These are phyloP conservation scores for Erysimum pusillum DNA, from an alignment of 441 rosid genomes.

Conservation along the genomic window DNA sequence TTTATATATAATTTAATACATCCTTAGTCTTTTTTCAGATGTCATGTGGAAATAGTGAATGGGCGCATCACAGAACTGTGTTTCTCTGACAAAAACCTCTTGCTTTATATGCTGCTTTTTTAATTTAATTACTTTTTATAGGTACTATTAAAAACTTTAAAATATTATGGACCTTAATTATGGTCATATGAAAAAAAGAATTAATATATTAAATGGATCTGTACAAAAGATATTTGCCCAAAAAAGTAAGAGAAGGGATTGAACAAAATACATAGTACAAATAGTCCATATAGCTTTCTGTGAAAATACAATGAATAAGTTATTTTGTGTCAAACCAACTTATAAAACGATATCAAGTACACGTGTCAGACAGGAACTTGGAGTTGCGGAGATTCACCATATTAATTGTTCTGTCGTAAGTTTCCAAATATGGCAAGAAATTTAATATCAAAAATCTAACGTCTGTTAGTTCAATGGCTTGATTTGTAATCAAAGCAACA, in stretches of 20 bases:
- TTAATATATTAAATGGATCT: too few relatives aligned
- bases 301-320: conserved; percentile 11
- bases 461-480: conserved; percentile 28
- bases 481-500: conserved; percentile 32
- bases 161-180: too few relatives aligned
- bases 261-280: conserved; percentile 44
- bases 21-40: conserved; percentile 24
- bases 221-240: conserved; percentile 42
- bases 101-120: conserved; percentile 34
- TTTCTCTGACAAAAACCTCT: conserved; percentile 42
- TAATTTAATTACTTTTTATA: conserved; percentile 12
- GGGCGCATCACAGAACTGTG: conserved; percentile 35
- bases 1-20: conserved; percentile 13
- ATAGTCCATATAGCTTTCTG: conserved; percentile 36
- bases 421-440: conserved; percentile 43
- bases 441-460: conserved; percentile 18
- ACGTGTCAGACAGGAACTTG: conserved; percentile 48
- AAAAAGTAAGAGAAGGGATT: conserved; percentile 27
- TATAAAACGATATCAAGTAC: conserved; percentile 12
- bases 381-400: conserved; percentile 41
- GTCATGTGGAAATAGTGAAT: conserved; percentile 40
- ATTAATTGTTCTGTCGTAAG: conserved; percentile 44
- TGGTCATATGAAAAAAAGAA: too few relatives aligned
- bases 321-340: conserved; percentile 1
- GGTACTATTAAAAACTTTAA: not conserved